Base-by-base conservation (phyloP, 306 rosid species). In the Quercus variabilis region DNA sequence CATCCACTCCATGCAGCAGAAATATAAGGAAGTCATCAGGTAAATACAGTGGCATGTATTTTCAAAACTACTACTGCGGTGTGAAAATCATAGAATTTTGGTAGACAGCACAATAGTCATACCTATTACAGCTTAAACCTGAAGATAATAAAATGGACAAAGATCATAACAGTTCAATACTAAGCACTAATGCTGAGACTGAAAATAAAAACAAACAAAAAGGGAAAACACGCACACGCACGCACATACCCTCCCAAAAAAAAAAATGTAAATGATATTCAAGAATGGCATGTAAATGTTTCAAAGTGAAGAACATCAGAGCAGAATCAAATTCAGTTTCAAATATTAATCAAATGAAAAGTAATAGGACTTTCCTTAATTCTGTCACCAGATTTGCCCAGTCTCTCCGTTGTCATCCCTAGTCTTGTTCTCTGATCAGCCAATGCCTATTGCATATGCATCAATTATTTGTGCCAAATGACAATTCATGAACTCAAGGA, bases 1-100 rank as follows among this genome's bases (percentile, higher is more conserved):
- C 97, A 79, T 94, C 97, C 69, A 94, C 99, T 23, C 95, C 95
- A 80, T 90, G 92, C 85, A 94, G 92, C 99, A 92, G 86, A 87
- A 86, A 57, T 28, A 56, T 64, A 76, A 60, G 49, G 78, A 74
- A 80, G 58, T 41, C 79, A 79, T 83, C 31, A 78, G 11, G 55
- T 18, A 74, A 63, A 55, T 77, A 55, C 25, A 56, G 64, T 78
- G 8, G 28, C 43, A 59, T 12, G 54, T 57, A 52, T 57, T 78
- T 76, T 63, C 76, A 74, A 18, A 10, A 21, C 62, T 55, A 54
- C 38, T 59, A 21, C 71, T 18, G 12, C 19, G 1, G 52, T 76
- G 65, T 68, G 74, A 56, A 51, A 8, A 79, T 12, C 23, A 15
- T 60, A 14, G 43, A 43, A 31, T 23, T 30, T 52, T 26, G 3